Evolutionary conservation across 78 protist species (phyloP).

Genomic region (Andalucia godoyi): DNA sequence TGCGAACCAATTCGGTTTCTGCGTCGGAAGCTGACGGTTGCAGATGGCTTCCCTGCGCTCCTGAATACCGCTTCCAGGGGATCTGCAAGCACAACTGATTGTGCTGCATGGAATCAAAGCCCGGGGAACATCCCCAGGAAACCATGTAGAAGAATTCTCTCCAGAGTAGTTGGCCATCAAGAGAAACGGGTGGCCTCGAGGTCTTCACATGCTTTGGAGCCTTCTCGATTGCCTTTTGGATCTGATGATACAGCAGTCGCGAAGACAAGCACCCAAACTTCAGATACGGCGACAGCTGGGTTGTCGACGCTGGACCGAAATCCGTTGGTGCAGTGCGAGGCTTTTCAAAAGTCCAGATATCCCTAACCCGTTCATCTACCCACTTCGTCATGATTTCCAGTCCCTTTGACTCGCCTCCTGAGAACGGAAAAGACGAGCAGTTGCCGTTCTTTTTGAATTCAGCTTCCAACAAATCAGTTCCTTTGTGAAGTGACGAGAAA

Average conservation of each 20-base stretch:
- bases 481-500: background rate
- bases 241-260: background rate
- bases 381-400: background rate
- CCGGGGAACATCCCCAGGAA: too few species aligned
- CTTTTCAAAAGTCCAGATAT: slow-evolving; percentile 10
- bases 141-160: slow-evolving; percentile 33
- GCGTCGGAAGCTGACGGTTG: background rate
- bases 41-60: background rate
- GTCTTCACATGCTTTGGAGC: too few species aligned
- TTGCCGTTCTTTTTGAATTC: too few species aligned
- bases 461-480: too few species aligned
- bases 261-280: slow-evolving; percentile 28
- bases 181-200: slow-evolving; percentile 20
- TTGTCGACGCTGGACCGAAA: slow-evolving; percentile 6
- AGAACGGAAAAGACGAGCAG: too few species aligned
- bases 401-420: slow-evolving; percentile 22
- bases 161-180: slow-evolving; percentile 24
- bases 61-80: too few species aligned
- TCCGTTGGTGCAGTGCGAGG: slow-evolving; percentile 5
- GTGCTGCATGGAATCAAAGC: background rate
- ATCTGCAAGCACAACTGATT: background rate
- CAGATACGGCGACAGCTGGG: slow-evolving; percentile 14
- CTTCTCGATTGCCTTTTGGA: background rate
- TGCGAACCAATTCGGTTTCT: background rate
- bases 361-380: background rate